Base-by-base conservation (phyloP, 495 filamentous ascomycete species). In the Clohesyomyces aquaticus region DNA sequence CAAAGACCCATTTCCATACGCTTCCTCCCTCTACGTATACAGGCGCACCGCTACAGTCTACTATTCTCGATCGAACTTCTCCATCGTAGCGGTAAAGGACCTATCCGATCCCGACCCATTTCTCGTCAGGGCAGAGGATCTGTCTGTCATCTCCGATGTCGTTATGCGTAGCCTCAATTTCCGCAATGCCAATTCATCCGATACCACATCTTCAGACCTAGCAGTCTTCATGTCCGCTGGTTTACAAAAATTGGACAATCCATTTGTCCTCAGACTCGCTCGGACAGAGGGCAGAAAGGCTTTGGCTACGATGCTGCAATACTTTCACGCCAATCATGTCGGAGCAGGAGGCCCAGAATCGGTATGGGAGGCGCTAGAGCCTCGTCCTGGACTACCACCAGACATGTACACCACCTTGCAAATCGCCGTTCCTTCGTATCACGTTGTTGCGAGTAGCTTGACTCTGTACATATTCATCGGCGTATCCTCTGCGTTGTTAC, bases 1-100 rank as follows among this genome's bases (percentile, higher is more conserved):
- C n/a, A 6, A 18, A 18, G 22, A 48, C 4, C 4, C 45, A 8
- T 48, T 48, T n/a, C n/a, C 6, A 23, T 48, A 19, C n/a, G 6
- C 45, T 48, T 48, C 45, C 4, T 48, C 45, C n/a, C 18, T 48
- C 45, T 48, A 48, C 18, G 45, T 48, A 18, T 48, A 48, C n/a
- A 6, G 45, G 6, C 45, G 45, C 45, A 18, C 45, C n/a, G n/a
- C 45, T 18, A 48, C 45, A 18, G 45, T 48, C 45, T 48, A 48
- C 45, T 48, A 48, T n/a, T 48, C 45, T 9, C 45, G 45, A 6
- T 19, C 9, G 6, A 48, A 48, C 18, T n/a, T 48, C 6, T 48
- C 45, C 45, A 48, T 48, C 45, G 18, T 18, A 6, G 45, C 45
- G 9, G 22, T 48, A 18, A 48, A 9, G n/a, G 45, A 48, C 45